Base-by-base conservation (phyloP, 768 basidiomycete species). In the Boletellus emodensis region DNA sequence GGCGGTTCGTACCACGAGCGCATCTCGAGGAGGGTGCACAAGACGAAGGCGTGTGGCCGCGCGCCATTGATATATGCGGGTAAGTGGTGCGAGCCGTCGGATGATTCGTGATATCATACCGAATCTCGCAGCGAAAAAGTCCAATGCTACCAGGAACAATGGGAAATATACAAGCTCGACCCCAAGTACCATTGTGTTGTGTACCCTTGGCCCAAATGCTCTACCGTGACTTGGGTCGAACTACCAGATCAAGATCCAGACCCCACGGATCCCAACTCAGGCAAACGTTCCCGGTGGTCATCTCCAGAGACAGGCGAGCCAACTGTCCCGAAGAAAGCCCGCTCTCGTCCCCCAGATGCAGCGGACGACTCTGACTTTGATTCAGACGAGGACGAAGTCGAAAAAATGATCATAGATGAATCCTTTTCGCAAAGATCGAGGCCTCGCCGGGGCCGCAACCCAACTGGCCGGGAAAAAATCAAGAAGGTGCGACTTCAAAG, bases 131-230 rank as follows among this genome's bases (percentile, higher is more conserved):
- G 84, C 10, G 69, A 78, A 66, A 62, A 65, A 1, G 66, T 78
- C 46, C 64, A 77, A 51, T 78, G 78, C 61, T 77, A 79, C 17
- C 85, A 85, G 62, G 86, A 90, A 33, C 87, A 90, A 64, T 91
- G 89, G 89, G 89, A 91, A 53, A 82, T 90, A 26, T 84, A 90
- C 70, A 90, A 90, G 61, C 75, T 91, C 8, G 89, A 91, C 61
- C 81, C 84, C 3, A 65, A 67, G n/a, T 90, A 90, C 56, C 77
- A 79, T 20, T 91, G 88, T 61, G 66, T 71, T 50, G 81, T 88
- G 9, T 76, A 69, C 30, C 63, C 63, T 32, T 67, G 69, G 46
- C 76, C 79, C 9, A 65, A 71, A 41, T 61, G 59, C 32, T 49
- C 69, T 17, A 51, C 61, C 14, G 49, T 69, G 32, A 53, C 45